phyloP scores from a whole-genome alignment of 1,139 yeast species.

The Neolecta irregularis region DNA sequence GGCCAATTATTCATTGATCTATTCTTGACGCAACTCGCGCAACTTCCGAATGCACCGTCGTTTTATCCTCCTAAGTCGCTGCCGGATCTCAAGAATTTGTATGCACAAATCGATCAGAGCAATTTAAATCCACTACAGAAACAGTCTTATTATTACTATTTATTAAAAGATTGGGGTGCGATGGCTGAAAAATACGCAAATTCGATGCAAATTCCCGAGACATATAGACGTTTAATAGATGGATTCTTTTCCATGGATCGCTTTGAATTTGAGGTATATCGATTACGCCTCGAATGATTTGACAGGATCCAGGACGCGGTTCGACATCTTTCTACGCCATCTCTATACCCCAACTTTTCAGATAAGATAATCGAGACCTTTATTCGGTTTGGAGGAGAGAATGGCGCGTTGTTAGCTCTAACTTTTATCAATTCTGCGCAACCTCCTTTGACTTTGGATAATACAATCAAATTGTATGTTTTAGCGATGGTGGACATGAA shows the following conservation, averaged over 20 bases:
- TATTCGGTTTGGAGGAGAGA: constrained; percentile 1
- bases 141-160: constrained; percentile 1
- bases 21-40: neutral
- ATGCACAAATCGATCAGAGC: constrained; percentile 1
- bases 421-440: neutral
- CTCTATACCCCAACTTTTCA: constrained; percentile 1
- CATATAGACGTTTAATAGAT: constrained; percentile 1
- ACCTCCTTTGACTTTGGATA: constrained; percentile 1
- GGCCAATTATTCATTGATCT: constrained; percentile 2
- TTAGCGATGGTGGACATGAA: constrained; percentile 2
- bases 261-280: neutral
- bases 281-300: neutral
- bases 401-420: neutral
- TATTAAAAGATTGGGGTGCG: constrained; percentile 1
- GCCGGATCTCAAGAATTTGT: neutral
- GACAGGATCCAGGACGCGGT: neutral
- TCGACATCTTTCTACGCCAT: constrained; percentile 1
- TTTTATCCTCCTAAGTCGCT: constrained; percentile 3
- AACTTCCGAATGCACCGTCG: neutral
- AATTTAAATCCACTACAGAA: neutral
- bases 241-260: constrained; percentile 3
- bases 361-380: constrained; percentile 1
- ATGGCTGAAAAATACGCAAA: constrained; percentile 1
- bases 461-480: neutral
- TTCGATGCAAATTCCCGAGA: neutral